These are phyloP conservation scores for Aureobasidium sp. DNA, from an alignment of 2,329 filamentous ascomycete species.

Conservation along the genomic window DNA sequence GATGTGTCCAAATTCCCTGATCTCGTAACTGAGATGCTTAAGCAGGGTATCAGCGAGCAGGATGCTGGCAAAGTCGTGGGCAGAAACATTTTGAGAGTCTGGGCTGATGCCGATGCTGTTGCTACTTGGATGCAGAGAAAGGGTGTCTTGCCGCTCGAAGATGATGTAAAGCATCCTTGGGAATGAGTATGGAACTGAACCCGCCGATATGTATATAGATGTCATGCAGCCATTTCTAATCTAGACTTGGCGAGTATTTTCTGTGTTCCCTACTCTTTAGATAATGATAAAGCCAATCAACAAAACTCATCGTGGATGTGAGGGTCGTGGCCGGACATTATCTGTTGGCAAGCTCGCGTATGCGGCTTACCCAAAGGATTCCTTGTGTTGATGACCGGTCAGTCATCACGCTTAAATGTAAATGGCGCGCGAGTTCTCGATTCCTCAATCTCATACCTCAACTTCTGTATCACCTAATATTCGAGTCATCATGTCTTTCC, in stretches of 20 bases:
- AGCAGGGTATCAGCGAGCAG: conserved; percentile 62
- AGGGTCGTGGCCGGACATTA: neutral
- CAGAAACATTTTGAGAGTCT: conserved; percentile 74
- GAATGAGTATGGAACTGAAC: neutral
- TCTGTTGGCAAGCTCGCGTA: neutral
- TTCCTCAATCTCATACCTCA: neutral
- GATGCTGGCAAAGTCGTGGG: conserved; percentile 71
- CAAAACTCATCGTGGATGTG: neutral
- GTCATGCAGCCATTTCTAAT: neutral
- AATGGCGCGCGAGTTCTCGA: neutral
- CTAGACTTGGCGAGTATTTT: neutral
- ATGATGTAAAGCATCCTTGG: conserved; percentile 25
- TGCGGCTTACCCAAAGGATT: neutral
- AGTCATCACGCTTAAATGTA: neutral
- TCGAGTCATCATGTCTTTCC: neutral
- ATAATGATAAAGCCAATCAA: neutral
- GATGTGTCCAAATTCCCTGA: conserved; percentile 79
- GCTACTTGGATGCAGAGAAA: conserved; percentile 55
- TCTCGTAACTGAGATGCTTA: conserved; percentile 66
- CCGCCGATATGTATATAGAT: neutral
- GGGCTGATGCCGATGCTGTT: conserved; percentile 68
- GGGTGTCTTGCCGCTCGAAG: conserved; percentile 35
- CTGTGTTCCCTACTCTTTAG: neutral
- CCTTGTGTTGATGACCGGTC: neutral
- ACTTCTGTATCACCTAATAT: neutral